Conservation (phyloP, 2,329 filamentous ascomycete genomes). For the Claviceps humidiphila region DNA sequence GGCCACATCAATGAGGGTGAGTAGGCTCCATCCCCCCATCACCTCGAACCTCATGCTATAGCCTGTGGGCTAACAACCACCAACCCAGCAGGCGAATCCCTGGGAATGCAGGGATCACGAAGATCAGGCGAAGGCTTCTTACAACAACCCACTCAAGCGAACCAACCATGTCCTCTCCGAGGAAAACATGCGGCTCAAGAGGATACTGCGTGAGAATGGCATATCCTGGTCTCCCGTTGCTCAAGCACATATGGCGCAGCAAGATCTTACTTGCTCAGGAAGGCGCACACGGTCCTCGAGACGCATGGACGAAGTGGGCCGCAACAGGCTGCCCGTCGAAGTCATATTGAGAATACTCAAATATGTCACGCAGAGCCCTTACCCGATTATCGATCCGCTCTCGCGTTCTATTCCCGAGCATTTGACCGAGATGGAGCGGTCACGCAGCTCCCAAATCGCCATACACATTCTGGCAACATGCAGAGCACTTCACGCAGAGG, state of each 20-base stretch:
- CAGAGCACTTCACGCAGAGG: constrained; percentile 35
- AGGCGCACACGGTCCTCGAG: constrained; percentile 19
- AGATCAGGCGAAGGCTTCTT: constrained; percentile 34
- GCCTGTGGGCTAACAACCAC: neutral
- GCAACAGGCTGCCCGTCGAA: constrained; percentile 37
- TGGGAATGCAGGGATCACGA: constrained; percentile 41
- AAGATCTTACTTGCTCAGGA: constrained; percentile 20
- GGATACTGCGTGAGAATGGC: constrained; percentile 36
- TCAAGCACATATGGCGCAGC: constrained; percentile 19
- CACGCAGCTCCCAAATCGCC: constrained; percentile 34
- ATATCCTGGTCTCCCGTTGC: constrained; percentile 34
- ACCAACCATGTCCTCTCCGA: constrained; percentile 31
- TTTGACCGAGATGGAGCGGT: constrained; percentile 29
- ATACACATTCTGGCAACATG: constrained; percentile 41
- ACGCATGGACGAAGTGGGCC: constrained; percentile 15
- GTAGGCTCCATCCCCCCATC: neutral
- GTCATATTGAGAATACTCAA: constrained; percentile 38
- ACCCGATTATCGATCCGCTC: constrained; percentile 41
- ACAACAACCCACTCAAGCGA: constrained; percentile 34
- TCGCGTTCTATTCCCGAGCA: constrained; percentile 29
- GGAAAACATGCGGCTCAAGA: constrained; percentile 37
- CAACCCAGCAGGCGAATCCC: constrained; percentile 21
- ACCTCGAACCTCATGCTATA: neutral
- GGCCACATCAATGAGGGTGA: neutral
- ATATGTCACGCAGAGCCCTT: constrained; percentile 33